Conservation (phyloP, 805 yeast species). For the Wickerhamomyces xylosicus region DNA sequence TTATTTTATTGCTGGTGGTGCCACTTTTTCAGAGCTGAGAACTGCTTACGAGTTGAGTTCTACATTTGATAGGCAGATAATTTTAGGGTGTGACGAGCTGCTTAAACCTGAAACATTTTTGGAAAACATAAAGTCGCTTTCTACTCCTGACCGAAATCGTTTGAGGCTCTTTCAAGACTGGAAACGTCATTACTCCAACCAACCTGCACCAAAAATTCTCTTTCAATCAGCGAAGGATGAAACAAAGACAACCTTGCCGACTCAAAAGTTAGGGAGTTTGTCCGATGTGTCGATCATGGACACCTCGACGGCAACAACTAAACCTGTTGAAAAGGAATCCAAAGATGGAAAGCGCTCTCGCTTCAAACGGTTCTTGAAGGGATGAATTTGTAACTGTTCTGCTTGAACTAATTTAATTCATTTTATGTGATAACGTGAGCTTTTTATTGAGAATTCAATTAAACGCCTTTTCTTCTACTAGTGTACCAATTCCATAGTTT, state of each 20-base stretch:
- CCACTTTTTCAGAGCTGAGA: conserved; percentile 74
- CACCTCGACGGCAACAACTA: conserved; percentile 4
- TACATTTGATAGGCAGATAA: conserved; percentile 57
- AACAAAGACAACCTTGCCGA: conserved; percentile 6
- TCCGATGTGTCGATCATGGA: conserved; percentile 1
- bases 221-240: conserved; percentile 29
- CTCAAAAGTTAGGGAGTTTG: too few relatives aligned
- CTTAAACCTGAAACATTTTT: conserved; percentile 40
- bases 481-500: too few relatives aligned
- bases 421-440: too few relatives aligned
- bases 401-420: too few relatives aligned
- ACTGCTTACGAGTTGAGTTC: conserved; percentile 62
- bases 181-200: conserved; percentile 17
- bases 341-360: conserved; percentile 36
- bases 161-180: conserved; percentile 32
- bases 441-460: too few relatives aligned
- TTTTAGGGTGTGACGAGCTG: conserved; percentile 72
- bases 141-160: conserved; percentile 24
- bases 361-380: conserved; percentile 35
- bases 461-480: too few relatives aligned
- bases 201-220: conserved; percentile 32
- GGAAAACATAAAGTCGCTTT: conserved; percentile 27
- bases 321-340: conserved; percentile 9
- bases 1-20: conserved; percentile 82
- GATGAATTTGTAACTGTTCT: conserved; percentile 3